Evolutionary conservation across 768 basidiomycete species (phyloP), one percentile per base, ranked within the genome.

Genomic region (Mycena belliarum): DNA sequence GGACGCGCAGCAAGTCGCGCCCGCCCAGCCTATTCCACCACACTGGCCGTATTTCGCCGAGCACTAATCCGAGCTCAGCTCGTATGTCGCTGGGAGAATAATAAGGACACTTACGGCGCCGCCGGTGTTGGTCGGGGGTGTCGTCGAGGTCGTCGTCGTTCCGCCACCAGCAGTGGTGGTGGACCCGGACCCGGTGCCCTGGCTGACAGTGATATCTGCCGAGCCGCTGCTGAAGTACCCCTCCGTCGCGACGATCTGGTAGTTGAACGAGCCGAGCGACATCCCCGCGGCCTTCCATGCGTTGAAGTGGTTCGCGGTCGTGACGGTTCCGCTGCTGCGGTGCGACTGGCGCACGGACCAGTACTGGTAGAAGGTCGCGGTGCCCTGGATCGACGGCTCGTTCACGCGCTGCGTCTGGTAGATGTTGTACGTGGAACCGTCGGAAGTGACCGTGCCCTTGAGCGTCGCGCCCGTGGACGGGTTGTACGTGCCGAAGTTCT

Each of bases 241-340:
- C 58, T 73, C 71, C 16, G 71, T 72, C 15, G 72, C 70, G 55
- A 73, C 63, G 55, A 73, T 72, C 63, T 72, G 71, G 63, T 73
- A 72, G 47, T 65, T 63, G 65, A 65, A 65, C 25, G 67, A 51
- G 21, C 71, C 70, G 6, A 73, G 47, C 6, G 20, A 14, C 63
- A 73, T 60, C 15, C 71, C 72, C 6, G 56, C 29, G 21, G 43
- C 41, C 9, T 38, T 41, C 72, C 72, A 73, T 16, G 71, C 71
- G 33, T 68, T 69, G 61, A 73, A 71, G 67, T 73, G 72, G 67
- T 68, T 68, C 15, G 42, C 40, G 1, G 64, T 66, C 18, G 65
- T 65, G 23, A 69, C 65, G 0, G 61, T 63, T 2, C 61, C 61
- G 35, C 61, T 63, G 20, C 41, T n/a, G 41, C 61, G 61, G 33